Percentiles rank a stretch among this genome's conserved stretches.
Evolutionary conservation across 805 yeast genomes (phyloP).

Genomic region (Cyberlindnera mrakii): DNA sequence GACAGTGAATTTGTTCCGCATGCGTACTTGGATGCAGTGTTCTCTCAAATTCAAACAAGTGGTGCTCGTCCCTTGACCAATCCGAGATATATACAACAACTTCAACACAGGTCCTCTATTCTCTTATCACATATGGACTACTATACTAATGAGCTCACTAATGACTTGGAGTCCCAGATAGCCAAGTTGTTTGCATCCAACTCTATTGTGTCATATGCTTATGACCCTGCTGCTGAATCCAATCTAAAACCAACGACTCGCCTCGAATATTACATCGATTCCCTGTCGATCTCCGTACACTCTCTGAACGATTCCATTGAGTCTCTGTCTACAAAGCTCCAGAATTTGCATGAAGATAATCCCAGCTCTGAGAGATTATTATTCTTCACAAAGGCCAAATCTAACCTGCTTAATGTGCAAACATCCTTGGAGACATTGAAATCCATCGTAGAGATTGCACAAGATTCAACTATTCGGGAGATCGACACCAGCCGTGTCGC

Average conservation of each 20-base stretch:
- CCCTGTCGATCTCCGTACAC: slow-evolving; percentile 50
- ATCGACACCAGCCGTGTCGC: slow-evolving; percentile 8
- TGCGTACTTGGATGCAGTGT: slow-evolving; percentile 58
- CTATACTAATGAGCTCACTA: slow-evolving; percentile 52
- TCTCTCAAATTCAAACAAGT: slow-evolving; percentile 27
- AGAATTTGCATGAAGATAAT: slow-evolving; percentile 19
- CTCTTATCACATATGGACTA: slow-evolving; percentile 56
- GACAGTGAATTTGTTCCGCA: slow-evolving; percentile 61
- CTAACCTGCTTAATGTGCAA: slow-evolving; percentile 40
- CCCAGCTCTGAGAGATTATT: slow-evolving; percentile 33
- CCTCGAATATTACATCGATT: slow-evolving; percentile 60
- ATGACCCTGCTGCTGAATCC: slow-evolving; percentile 21
- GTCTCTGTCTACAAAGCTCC: slow-evolving; percentile 22
- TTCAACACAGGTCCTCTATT: slow-evolving; percentile 43
- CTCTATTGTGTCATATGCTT: slow-evolving; percentile 41
- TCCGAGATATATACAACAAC: slow-evolving; percentile 28
- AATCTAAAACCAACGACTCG: slow-evolving; percentile 42
- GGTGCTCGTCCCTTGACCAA: slow-evolving; percentile 17
- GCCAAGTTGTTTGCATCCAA: slow-evolving; percentile 42
- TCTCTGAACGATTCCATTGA: slow-evolving; percentile 46
- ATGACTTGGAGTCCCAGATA: slow-evolving; percentile 46
- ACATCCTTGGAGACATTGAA: slow-evolving; percentile 39
- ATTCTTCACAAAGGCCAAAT: slow-evolving; percentile 38
- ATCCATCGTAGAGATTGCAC: slow-evolving; percentile 30
- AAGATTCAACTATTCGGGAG: slow-evolving; percentile 3